phyloP scores from a whole-genome alignment of 352 stramenopile genomes.

The Hyaloperonospora brassicae region DNA sequence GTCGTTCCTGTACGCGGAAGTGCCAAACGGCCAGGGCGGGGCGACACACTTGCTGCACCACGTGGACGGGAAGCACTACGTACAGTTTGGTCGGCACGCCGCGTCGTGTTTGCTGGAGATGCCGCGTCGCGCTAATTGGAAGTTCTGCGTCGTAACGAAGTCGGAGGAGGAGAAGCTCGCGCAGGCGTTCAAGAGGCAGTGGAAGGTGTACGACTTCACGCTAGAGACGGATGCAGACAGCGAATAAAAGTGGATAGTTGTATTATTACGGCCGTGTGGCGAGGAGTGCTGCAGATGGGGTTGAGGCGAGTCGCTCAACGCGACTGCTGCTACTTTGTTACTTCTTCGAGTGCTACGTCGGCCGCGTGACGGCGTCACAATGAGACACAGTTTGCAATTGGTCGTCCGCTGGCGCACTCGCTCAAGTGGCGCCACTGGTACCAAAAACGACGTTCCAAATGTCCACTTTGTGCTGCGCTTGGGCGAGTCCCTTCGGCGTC shows the following conservation, averaged over 20 bases:
- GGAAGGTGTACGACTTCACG: constrained; percentile 73
- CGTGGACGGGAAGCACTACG: constrained; percentile 73
- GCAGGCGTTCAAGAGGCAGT: constrained; percentile 51
- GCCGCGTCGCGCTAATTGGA: constrained; percentile 69
- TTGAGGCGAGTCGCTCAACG: too few relatives aligned
- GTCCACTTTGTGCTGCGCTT: constrained; percentile 30
- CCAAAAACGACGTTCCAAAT: constrained; percentile 52
- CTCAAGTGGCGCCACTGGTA: constrained; percentile 20
- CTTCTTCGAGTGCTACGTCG: too few relatives aligned
- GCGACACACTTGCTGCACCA: constrained; percentile 27
- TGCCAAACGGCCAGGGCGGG: constrained; percentile 40
- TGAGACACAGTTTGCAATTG: too few relatives aligned
- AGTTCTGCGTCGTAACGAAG: constrained; percentile 75
- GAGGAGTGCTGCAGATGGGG: too few relatives aligned
- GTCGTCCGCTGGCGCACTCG: too few relatives aligned
- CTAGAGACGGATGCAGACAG: constrained; percentile 8
- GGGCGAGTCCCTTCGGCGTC: background rate
- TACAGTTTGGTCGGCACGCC: constrained; percentile 73
- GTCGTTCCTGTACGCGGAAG: constrained; percentile 59
- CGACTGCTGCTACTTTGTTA: too few relatives aligned
- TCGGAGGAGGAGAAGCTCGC: constrained; percentile 60
- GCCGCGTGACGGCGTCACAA: too few relatives aligned
- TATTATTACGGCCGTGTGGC: too few relatives aligned
- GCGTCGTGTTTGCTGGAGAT: constrained; percentile 51
- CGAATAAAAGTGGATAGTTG: too few relatives aligned